Evolutionary conservation across 1,139 yeast species (phyloP).

Genomic region (Geotrichum siamense): DNA sequence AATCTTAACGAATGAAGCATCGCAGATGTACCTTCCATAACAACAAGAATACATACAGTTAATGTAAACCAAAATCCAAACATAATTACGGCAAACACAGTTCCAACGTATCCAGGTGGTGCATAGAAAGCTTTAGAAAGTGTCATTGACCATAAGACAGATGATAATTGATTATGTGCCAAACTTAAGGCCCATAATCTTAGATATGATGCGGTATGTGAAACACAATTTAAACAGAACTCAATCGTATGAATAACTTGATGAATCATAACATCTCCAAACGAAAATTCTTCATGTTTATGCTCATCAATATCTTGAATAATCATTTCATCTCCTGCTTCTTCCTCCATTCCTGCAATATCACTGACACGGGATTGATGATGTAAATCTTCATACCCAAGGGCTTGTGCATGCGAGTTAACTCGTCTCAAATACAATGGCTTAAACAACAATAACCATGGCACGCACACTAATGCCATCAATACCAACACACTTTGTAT

Average conservation of each 20-base stretch:
- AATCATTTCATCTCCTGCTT: slow-evolving; percentile 28
- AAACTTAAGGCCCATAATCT: slow-evolving; percentile 95
- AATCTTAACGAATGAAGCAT: slow-evolving; percentile 94
- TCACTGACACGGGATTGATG: slow-evolving; percentile 22
- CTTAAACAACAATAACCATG: slow-evolving; percentile 83
- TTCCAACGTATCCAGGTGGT: slow-evolving; percentile 60
- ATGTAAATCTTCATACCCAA: slow-evolving; percentile 22
- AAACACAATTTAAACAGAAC: slow-evolving; percentile 93
- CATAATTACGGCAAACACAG: slow-evolving; percentile 61
- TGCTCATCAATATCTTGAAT: slow-evolving; percentile 40
- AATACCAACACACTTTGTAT: slow-evolving; percentile 69
- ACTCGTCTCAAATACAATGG: slow-evolving; percentile 64
- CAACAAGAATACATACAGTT: slow-evolving; percentile 82
- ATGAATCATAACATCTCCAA: slow-evolving; percentile 93
- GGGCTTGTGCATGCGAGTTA: slow-evolving; percentile 31
- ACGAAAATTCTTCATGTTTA: slow-evolving; percentile 50
- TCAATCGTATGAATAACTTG: slow-evolving; percentile 98
- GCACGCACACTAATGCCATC: slow-evolving; percentile 82
- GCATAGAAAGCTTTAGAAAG: slow-evolving; percentile 78
- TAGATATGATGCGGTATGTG: slow-evolving; percentile 95
- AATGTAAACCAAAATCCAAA: slow-evolving; percentile 94
- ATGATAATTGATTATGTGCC: slow-evolving; percentile 93
- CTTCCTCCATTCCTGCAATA: slow-evolving; percentile 31
- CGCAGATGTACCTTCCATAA: slow-evolving; percentile 98
- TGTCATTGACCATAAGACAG: slow-evolving; percentile 96